Conservation (phyloP, 2,329 filamentous ascomycete species). For the Colletotrichum magnum region DNA sequence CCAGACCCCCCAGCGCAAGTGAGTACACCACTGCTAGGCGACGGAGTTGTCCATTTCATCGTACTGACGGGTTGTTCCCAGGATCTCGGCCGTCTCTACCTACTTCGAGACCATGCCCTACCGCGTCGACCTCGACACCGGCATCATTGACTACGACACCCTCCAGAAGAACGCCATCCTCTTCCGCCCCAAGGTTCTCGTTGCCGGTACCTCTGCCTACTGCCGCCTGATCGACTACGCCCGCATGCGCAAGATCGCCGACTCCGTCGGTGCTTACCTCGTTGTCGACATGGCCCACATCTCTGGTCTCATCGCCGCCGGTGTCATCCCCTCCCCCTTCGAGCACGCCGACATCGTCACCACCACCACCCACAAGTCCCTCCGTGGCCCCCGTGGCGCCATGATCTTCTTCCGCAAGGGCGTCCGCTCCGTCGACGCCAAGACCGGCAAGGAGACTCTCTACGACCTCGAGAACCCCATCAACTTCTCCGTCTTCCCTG, state of each 20-base stretch:
- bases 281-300: slow-evolving; percentile 99
- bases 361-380: slow-evolving; percentile 98
- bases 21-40: slow-evolving; percentile 50
- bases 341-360: slow-evolving; percentile 95
- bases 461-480: slow-evolving; percentile 97
- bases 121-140: slow-evolving; percentile 88
- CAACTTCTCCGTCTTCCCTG: slow-evolving; percentile 99
- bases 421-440: slow-evolving; percentile 88
- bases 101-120: slow-evolving; percentile 99
- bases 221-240: slow-evolving; percentile 97
- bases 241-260: slow-evolving; percentile 95
- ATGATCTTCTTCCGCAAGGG: slow-evolving; percentile 99
- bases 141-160: slow-evolving; percentile 96
- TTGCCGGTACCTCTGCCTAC: slow-evolving; percentile 98
- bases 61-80: slow-evolving; percentile 46
- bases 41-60: too few species aligned
- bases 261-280: slow-evolving; percentile 93
- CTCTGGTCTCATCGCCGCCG: slow-evolving; percentile 92
- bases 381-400: slow-evolving; percentile 95
- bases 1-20: slow-evolving; percentile 95
- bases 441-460: slow-evolving; percentile 88
- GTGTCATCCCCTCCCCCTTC: slow-evolving; percentile 95
- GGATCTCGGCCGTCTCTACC: slow-evolving; percentile 96
- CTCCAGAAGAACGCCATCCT: slow-evolving; percentile 91
- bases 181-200: slow-evolving; percentile 95